Conservation (phyloP, 495 filamentous ascomycete genomes). For the Penicillium maclennaniae region DNA sequence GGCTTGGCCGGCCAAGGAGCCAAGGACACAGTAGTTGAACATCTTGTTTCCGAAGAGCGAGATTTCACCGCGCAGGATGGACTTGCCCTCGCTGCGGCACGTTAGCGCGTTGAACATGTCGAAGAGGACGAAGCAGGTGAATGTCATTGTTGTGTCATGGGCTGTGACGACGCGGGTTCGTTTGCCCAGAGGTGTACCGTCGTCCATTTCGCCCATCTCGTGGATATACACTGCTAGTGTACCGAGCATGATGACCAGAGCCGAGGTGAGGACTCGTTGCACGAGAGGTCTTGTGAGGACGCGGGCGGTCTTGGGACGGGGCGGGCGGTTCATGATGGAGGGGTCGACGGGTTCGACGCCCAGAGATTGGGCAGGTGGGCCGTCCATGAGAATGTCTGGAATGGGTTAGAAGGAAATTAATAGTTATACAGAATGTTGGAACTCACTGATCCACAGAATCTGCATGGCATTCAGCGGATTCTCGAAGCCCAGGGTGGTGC, state of each 20-base stretch:
- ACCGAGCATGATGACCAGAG: conserved; percentile 82
- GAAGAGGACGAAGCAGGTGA: conserved; percentile 96
- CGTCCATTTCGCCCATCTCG: conserved; percentile 71
- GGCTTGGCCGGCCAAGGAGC: conserved; percentile 78
- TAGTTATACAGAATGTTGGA: background rate
- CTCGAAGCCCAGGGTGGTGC: conserved; percentile 85
- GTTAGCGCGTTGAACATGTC: conserved; percentile 98
- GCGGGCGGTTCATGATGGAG: conserved; percentile 87
- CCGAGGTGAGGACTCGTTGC: conserved; percentile 80
- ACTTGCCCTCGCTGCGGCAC: conserved; percentile 89
- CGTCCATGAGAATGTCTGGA: conserved; percentile 98
- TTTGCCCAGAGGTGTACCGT: conserved; percentile 33
- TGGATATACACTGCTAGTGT: conserved; percentile 86
- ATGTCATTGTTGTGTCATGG: conserved; percentile 98
- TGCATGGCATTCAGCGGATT: conserved; percentile 98
- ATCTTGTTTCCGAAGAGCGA: conserved; percentile 78
- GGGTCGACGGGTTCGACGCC: conserved; percentile 96
- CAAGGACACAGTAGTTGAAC: conserved; percentile 90
- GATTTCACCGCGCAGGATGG: conserved; percentile 80
- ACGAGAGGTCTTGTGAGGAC: conserved; percentile 82
- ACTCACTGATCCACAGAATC: conserved; percentile 97
- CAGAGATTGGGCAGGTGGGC: conserved; percentile 92
- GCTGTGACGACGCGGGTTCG: conserved; percentile 66
- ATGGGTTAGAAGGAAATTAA: conserved; percentile 23
- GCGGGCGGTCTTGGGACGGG: conserved; percentile 75